A percentile compares a stretch with the other conserved stretches of the same genome.
Conservation (phyloP, 1,139 yeast species). For the Zygoascus sp. region DNA sequence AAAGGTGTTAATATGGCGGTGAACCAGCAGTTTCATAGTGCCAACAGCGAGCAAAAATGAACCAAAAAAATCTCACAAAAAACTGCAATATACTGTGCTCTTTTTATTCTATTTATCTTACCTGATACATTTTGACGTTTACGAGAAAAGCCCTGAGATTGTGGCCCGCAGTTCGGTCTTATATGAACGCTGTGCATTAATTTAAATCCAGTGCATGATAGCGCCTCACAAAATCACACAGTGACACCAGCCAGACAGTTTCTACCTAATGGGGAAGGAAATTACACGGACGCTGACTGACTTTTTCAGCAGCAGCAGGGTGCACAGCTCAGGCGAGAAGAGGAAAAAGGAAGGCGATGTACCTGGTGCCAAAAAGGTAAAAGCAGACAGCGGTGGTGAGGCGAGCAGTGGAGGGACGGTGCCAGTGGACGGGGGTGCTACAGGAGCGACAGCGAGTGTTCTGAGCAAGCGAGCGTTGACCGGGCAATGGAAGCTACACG, state of each 20-base stretch:
- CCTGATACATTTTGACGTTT: conserved; percentile 5
- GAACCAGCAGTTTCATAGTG: too few relatives aligned
- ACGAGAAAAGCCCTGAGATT: background rate
- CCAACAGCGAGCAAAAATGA: too few relatives aligned
- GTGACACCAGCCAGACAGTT: background rate
- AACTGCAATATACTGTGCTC: background rate
- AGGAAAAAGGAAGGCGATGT: background rate
- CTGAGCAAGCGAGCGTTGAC: background rate
- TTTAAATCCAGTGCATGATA: background rate
- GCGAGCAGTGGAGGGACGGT: background rate
- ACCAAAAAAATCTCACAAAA: background rate
- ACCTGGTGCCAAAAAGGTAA: too few relatives aligned
- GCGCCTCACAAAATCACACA: background rate
- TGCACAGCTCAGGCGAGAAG: background rate
- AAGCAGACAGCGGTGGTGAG: background rate
- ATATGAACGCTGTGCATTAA: background rate
- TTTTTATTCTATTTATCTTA: background rate
- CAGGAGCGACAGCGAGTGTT: too few relatives aligned
- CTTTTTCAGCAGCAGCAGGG: background rate
- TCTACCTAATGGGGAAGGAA: conserved; percentile 1
- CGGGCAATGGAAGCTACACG: conserved; percentile 1
- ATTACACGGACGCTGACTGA: background rate
- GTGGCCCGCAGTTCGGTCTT: background rate
- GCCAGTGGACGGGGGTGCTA: too few relatives aligned
- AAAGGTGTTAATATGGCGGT: too few relatives aligned